phyloP scores from a whole-genome alignment of 345 rosid species.

The Citrus glauca region DNA sequence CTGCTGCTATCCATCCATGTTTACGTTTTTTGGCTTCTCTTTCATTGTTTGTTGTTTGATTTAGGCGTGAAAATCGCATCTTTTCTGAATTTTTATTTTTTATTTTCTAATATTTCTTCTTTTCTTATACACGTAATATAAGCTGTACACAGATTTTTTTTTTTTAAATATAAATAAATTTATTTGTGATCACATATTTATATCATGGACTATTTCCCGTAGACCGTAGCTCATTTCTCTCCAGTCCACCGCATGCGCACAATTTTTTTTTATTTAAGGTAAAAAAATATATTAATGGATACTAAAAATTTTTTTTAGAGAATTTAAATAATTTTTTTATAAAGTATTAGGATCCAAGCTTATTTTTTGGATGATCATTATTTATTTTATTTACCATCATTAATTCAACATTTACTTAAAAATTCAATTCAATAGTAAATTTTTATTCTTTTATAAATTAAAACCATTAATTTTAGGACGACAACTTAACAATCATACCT shows the following conservation, averaged over 20 bases:
- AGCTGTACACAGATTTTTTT: no score
- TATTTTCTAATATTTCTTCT: background rate
- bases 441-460: no score
- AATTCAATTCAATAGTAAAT: no score
- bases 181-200: no score
- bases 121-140: background rate
- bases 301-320: fast-evolving
- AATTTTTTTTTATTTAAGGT: background rate
- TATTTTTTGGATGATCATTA: no score
- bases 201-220: no score
- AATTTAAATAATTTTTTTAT: background rate
- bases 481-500: no score
- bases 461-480: no score
- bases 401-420: no score
- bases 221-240: background rate
- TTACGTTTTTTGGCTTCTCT: background rate
- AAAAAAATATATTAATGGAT: background rate
- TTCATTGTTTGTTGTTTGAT: background rate
- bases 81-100: background rate
- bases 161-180: no score
- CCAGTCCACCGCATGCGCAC: background rate
- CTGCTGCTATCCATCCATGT: background rate
- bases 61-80: conserved; percentile 5
- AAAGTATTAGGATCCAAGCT: background rate
- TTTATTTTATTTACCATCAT: no score